Evolutionary conservation across 2,329 filamentous ascomycete species (phyloP).

Genomic region (Arachnopeziza araneosa): DNA sequence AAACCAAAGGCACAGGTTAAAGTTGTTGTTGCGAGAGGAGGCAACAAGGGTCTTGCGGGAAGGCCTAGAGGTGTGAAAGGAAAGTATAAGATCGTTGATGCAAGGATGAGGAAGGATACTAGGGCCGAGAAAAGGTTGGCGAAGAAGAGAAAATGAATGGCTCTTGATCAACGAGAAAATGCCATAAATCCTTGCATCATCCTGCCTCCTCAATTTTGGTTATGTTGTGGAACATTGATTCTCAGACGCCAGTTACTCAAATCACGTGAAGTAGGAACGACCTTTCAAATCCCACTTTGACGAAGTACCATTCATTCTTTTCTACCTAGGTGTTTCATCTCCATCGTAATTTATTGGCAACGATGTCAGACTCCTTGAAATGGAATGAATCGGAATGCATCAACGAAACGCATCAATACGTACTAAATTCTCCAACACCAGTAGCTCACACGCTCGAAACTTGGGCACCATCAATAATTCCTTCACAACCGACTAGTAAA

Average conservation of each 20-base stretch:
- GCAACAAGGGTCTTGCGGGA: constrained; percentile 79
- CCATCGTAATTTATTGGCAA: background rate
- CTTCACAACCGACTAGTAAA: background rate
- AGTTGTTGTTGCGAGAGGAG: constrained; percentile 80
- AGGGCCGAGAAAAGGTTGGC: constrained; percentile 74
- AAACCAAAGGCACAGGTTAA: constrained; percentile 79
- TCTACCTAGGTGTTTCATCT: background rate
- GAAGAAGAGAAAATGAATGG: constrained; percentile 59
- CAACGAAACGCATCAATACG: background rate
- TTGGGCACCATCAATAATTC: background rate
- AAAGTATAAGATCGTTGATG: constrained; percentile 94
- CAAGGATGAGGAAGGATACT: constrained; percentile 94
- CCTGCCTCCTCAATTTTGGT: background rate
- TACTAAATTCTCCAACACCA: background rate
- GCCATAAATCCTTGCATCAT: background rate
- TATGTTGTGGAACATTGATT: background rate
- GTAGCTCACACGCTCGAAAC: constrained; percentile 2
- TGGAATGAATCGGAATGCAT: background rate
- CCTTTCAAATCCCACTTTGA: background rate
- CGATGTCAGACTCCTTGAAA: background rate
- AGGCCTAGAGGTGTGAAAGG: constrained; percentile 90
- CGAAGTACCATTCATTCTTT: background rate
- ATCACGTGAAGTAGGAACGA: background rate
- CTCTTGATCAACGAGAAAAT: background rate
- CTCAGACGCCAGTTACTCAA: background rate